Evolutionary conservation across 352 stramenopile genomes (phyloP), one percentile per base, ranked within the genome.

Genomic region (Sclerospora graminicola): DNA sequence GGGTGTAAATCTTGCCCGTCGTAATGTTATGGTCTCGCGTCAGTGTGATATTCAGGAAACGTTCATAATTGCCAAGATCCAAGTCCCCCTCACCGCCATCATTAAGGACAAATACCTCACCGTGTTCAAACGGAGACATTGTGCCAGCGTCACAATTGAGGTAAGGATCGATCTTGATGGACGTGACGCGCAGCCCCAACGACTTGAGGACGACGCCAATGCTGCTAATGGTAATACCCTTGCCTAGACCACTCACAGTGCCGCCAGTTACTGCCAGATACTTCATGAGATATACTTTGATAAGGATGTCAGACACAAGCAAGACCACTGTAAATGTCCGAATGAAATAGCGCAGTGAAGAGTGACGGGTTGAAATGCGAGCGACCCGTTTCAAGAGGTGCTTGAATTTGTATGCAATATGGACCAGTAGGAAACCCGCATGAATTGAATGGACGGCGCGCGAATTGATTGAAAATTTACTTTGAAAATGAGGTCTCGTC

Each of bases 121-220:
- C 94, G 64, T 98, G 94, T 60, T 97, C 89, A 51, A 97, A 97
- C 0, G 95, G 95, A 8, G 75, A 96, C 95, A 99, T 99, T 24
- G 95, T 99, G 27, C 95, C 95, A 24, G 95, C 94, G 59, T 99
- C 95, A 40, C 91, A 96, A 73, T 98, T 99, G n/a, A 99, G 78
- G 75, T 99, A 99, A 29, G 96, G 96, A 69, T 99, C 96, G 63
- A 99, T 99, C 75, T 99, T 99, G 62, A 99, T 88, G 18, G 88
- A 87, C 30, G 95, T 99, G 32, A 98, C 95, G 47, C 82, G 72
- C 48, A 98, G 69, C 5, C 93, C 90, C 67, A 90, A 89, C 41
- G 92, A 83, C 60, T 98, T 97, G 48, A 99, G 88, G 57, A 99
- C 73, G 13, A 97, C 83, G 45, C 96, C 96, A 62, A 99, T 98